Evolutionary conservation across 345 rosid species (phyloP), one percentile per base, ranked within the genome.

Genomic region (Dovyalis caffra): DNA sequence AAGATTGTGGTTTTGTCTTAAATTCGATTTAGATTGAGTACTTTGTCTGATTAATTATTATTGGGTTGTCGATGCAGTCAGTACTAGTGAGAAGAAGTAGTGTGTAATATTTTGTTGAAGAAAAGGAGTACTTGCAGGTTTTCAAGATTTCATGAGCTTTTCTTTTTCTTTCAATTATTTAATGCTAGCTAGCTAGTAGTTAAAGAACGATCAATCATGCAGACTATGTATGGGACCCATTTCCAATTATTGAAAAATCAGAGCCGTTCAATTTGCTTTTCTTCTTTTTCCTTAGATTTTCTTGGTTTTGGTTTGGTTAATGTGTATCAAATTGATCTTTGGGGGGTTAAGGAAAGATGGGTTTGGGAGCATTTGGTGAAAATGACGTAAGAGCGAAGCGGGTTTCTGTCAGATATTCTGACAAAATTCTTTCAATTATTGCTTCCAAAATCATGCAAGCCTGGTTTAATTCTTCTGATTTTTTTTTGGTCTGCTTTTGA

Each of bases 261-360:
- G 78, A 40, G 74, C 83, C 83, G 78, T 83, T 71, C 53, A 75
- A 80, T 67, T 79, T 57, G n/a, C n/a, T n/a, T n/a, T n/a, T n/a
- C n/a, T n/a, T n/a, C n/a, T n/a, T n/a, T n/a, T n/a, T n/a, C n/a
- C n/a, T n/a, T n/a, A n/a, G n/a, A n/a, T n/a, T 4, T 61, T 26
- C 12, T 3, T 26, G 2, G 10, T 34, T 73, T 47, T 73, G 45
- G n/a, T 23, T 51, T 64, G 35, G 58, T 58, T 69, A 18, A 18
- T 28, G 57, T 26, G 21, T 23, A 28, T 8, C 23, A 23, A 71
- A 56, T 10, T 61, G 51, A 25, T 60, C 64, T 32, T 64, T 4
- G n/a, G 14, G 66, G 32, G 32, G 37, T 64, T 33, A 40, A 25
- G 35, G 20, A 43, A 45, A 40, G 47, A 43, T 10, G 68, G 33